Evolutionary conservation across 2,329 filamentous ascomycete species (phyloP).

Genomic region (Monilinia laxa): DNA sequence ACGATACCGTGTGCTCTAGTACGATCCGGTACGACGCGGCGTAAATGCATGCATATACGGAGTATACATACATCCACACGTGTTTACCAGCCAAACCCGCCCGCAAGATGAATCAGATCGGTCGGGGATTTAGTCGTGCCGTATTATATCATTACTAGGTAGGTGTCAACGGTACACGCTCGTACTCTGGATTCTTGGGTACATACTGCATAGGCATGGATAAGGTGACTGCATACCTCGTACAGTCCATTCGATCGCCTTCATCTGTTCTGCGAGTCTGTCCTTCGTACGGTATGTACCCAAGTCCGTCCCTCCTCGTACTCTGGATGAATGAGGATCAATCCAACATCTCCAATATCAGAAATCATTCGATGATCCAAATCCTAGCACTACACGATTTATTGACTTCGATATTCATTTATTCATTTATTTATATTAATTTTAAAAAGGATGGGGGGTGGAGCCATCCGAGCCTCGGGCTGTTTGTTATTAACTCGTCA

Average conservation of each 20-base stretch:
- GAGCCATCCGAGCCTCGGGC: conserved; percentile 5
- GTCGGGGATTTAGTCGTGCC: not conserved
- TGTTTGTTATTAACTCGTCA: not conserved
- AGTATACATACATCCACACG: not conserved
- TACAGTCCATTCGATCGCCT: too few species aligned
- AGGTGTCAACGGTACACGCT: not conserved
- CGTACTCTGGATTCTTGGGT: not conserved
- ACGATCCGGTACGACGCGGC: too few species aligned
- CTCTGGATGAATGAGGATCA: too few species aligned
- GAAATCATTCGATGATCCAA: not conserved
- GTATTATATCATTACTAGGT: not conserved
- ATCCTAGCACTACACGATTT: not conserved
- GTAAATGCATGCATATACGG: not conserved
- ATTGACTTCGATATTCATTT: too few species aligned
- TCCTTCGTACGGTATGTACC: too few species aligned
- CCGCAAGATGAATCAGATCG: conserved; percentile 1
- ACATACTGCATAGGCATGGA: not conserved
- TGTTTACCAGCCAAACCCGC: not conserved
- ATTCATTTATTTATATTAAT: not conserved
- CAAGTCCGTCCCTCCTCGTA: too few species aligned
- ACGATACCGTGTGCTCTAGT: too few species aligned
- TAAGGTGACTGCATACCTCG: too few species aligned
- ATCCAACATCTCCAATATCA: too few species aligned
- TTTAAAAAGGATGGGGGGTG: not conserved
- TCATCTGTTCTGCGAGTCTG: too few species aligned